Base-by-base conservation (phyloP, 352 stramenopile species). In the Phytophthora tentaculata region DNA sequence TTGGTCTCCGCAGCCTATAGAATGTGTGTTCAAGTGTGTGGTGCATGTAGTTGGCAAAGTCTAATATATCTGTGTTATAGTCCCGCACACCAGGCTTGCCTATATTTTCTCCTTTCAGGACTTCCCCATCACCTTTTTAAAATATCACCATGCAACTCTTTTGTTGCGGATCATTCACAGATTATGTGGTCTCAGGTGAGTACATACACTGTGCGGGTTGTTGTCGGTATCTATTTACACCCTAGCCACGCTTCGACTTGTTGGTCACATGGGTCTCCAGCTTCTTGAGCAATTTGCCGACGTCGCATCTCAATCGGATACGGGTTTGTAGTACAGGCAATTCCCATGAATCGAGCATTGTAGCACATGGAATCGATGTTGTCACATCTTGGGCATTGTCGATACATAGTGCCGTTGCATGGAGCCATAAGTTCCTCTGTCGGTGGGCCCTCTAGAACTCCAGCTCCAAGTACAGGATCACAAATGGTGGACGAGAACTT, bases 321-420 rank as follows among this genome's bases (percentile, higher is more conserved):
- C 10, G 60, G 51, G 28, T 69, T 68, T 8, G 39, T 5, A 10
- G 58, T 56, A 32, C 70, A 77, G 5, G 49, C 22, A 17, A 74
- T 69, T 4, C n/a, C 71, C 71, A 78, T 78, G 26, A 73, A 32
- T 2, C 70, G 43, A 12, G 56, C 55, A 28, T 67, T 65, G 53
- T 74, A 77, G 52, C 67, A 71, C 61, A 71, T 74, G 17, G 55
- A 56, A 20, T 67, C 56, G 0, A 20, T 26, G 16, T 55, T 43
- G 0, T 41, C 53, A 8, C 10, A 13, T n/a, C 45, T 32, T 12
- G 16, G 9, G 32, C 69, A 77, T 37, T 67, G 49, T 20, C 58
- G 64, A 64, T 67, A 80, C 60, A 77, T 44, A 17, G 51, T 69
- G 10, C 68, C 72, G 13, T 74, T 68, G 59, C 69, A 81, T n/a